phyloP scores from a whole-genome alignment of 2,329 filamentous ascomycete genomes.

The Fusarium sp. region DNA sequence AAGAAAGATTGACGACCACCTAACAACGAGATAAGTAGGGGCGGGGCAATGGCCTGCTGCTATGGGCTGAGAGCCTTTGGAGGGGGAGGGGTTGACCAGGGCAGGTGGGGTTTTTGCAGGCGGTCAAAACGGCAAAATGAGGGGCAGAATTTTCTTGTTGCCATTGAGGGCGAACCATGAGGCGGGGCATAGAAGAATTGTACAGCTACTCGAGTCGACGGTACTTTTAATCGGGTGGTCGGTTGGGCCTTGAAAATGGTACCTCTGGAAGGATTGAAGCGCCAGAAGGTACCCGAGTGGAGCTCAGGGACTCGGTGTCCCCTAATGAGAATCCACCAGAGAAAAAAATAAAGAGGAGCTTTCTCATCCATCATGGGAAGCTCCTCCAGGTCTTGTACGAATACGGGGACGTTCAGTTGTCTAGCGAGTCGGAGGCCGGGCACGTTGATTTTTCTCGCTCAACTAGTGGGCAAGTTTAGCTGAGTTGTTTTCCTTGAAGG shows the following conservation, averaged over 20 bases:
- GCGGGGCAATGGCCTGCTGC: constrained; percentile 37
- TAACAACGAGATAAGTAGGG: constrained; percentile 44
- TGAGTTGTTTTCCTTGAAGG: not conserved
- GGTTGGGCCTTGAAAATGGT: constrained; percentile 21
- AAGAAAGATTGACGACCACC: constrained; percentile 33
- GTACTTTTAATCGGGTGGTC: constrained; percentile 33
- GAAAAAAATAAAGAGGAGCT: constrained; percentile 35
- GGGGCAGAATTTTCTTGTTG: constrained; percentile 50
- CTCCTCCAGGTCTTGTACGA: constrained; percentile 37
- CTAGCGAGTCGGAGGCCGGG: constrained; percentile 28
- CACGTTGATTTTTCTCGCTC: constrained; percentile 48
- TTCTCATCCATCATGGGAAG: constrained; percentile 35
- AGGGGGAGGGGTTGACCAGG: constrained; percentile 39
- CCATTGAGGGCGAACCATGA: constrained; percentile 36
- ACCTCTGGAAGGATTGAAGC: constrained; percentile 16
- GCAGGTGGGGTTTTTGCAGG: constrained; percentile 39
- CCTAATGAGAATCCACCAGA: constrained; percentile 26
- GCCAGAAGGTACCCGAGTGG: constrained; percentile 36
- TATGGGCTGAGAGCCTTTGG: constrained; percentile 30
- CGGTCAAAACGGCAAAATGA: constrained; percentile 50
- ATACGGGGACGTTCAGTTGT: constrained; percentile 34
- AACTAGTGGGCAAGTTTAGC: constrained; percentile 38
- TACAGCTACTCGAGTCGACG: constrained; percentile 15
- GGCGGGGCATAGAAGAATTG: constrained; percentile 35
- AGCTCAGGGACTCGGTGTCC: constrained; percentile 34